Conservation (phyloP, 1,284 basidiomycete genomes). For the Fomitopsis pinicola region DNA sequence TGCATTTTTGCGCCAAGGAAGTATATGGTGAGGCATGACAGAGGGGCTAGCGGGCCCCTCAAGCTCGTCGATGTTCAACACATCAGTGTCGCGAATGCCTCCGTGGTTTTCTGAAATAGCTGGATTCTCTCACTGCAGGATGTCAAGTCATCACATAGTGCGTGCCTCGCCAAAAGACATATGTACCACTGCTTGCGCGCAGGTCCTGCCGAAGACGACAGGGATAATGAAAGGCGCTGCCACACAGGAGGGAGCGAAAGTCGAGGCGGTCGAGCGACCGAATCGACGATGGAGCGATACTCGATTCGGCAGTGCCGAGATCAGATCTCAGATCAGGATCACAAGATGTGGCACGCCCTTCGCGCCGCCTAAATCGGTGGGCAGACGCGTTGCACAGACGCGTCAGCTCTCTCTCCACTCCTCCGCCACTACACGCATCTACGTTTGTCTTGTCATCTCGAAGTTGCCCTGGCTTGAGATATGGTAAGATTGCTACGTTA, state of each 20-base stretch:
- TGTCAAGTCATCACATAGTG: no score
- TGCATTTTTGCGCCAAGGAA: neutral
- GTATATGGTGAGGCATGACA: neutral
- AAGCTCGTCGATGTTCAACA: no score
- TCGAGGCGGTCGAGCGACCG: neutral
- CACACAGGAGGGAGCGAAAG: neutral
- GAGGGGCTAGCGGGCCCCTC: neutral
- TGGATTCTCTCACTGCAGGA: no score
- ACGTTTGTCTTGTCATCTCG: neutral
- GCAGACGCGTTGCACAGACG: neutral
- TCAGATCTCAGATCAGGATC: neutral
- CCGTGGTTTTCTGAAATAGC: no score
- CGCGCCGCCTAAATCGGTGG: no score
- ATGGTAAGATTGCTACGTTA: neutral
- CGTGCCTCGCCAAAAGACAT: no score
- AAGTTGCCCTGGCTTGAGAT: neutral
- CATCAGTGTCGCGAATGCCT: no score
- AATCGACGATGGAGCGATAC: neutral
- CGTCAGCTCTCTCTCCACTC: neutral
- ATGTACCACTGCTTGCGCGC: neutral
- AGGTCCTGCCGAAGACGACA: neutral
- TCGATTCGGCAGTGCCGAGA: neutral
- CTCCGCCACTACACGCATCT: neutral
- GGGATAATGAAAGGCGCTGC: neutral
- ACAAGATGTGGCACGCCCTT: neutral